Base-by-base conservation (phyloP, 2,329 filamentous ascomycete genomes). In the Fusarium miscanthi region DNA sequence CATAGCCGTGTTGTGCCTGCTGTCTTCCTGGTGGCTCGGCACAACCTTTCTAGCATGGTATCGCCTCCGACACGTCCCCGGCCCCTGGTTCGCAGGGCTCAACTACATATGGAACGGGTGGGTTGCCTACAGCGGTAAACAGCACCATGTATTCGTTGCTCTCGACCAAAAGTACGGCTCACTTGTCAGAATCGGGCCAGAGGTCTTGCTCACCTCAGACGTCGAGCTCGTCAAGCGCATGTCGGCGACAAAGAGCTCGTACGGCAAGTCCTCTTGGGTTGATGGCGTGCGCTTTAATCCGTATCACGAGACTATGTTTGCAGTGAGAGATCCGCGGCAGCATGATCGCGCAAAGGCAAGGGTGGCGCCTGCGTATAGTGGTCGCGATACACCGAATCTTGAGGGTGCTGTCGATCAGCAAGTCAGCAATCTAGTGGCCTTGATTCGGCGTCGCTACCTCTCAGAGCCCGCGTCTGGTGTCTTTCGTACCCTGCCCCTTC, bases 101-200 rank as follows among this genome's bases (percentile, higher is more conserved):
- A 63, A 38, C 45, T 63, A 63, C 58, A 31, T 63, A 10, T 63
- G 58, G 61, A 46, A 16, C 27, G 58, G 45, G 7, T 38, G 45
- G 45, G 19, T 30, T 2, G 45, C 38, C 4, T 63, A 53, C 43
- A 63, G 17, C 2, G 58, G 61, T 6, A 21, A 40, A 27, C 61
- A 63, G 6, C 61, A 63, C 2, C 21, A 38, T 2, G 19, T 42
- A 4, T 63, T 53, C n/a, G n/a, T 43, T 2, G 45, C 23, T 1
- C 14, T 63, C 1, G 58, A 63, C 1, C 4, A 31, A 2, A 63
- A 53, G 13, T 65, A 65, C 23, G 63, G 63, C 17, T 49, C 60
- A 3, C 21, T 65, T 4, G 60, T 65, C 2, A 37, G 60, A 7
- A 65, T 65, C 9, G 63, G 63, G 0, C 63, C 63, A 3, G 37